Percentiles rank a stretch among this genome's conserved stretches.
These are phyloP conservation scores for Maudiozyma pseudohumilis DNA, from an alignment of 805 yeast species.

Conservation along the genomic window DNA sequence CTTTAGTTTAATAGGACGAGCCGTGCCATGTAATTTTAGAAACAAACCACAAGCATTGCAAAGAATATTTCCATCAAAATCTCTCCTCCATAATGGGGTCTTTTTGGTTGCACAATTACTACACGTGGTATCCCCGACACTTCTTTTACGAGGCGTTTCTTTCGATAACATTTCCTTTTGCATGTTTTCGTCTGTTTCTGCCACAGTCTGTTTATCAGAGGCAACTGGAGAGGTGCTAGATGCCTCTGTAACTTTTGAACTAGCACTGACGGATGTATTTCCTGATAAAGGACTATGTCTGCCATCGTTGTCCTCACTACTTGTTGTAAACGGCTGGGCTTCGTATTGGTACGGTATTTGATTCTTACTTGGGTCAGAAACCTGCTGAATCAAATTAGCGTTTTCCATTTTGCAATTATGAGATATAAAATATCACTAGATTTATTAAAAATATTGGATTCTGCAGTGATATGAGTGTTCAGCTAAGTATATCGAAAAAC, in stretches of 20 bases:
- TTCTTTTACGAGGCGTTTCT: background rate
- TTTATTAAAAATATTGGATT: no score
- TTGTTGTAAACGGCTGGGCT: background rate
- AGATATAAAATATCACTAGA: no score
- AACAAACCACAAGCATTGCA: conserved; percentile 92
- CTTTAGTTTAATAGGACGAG: conserved; percentile 81
- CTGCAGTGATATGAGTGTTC: no score
- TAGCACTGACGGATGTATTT: background rate
- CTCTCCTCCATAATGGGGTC: conserved; percentile 91
- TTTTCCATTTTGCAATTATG: no score
- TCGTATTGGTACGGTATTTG: background rate
- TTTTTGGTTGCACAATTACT: conserved; percentile 84
- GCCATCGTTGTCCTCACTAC: background rate
- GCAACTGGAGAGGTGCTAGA: background rate
- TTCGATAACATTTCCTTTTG: background rate
- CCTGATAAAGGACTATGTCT: background rate
- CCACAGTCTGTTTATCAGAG: background rate
- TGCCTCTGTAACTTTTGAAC: conserved; percentile 2
- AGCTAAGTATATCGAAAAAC: no score
- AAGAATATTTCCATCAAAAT: conserved; percentile 77
- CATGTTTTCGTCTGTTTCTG: background rate
- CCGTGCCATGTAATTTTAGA: conserved; percentile 78
- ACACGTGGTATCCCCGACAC: conserved; percentile 45
- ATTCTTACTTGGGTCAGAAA: background rate
- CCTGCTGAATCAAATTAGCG: background rate